phyloP scores from a whole-genome alignment of 2,329 filamentous ascomycete species.

The Xylariales sp. region DNA sequence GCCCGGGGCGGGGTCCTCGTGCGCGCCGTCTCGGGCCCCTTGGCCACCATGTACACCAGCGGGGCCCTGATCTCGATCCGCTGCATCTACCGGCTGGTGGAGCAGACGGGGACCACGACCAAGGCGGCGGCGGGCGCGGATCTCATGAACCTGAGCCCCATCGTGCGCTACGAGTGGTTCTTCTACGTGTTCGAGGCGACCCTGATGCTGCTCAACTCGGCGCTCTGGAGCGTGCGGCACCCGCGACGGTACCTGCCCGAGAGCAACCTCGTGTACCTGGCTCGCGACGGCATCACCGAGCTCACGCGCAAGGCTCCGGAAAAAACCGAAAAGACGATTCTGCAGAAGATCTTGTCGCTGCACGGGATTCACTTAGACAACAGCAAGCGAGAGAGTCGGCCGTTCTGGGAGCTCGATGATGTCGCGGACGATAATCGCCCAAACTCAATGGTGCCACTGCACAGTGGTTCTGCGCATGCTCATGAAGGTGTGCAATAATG shows the following conservation, averaged over 20 bases:
- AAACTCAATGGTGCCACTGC: too few relatives aligned
- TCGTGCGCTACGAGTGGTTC: conserved; percentile 39
- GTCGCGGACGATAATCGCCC: too few relatives aligned
- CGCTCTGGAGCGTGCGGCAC: conserved; percentile 36
- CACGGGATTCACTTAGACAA: too few relatives aligned
- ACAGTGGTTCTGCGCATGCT: too few relatives aligned
- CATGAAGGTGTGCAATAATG: too few relatives aligned
- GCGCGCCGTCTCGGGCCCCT: conserved; percentile 13
- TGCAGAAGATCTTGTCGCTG: too few relatives aligned
- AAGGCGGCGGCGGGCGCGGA: conserved; percentile 28
- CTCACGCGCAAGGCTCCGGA: conserved; percentile 10
- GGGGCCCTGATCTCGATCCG: conserved; percentile 39
- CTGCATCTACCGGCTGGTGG: conserved; percentile 45
- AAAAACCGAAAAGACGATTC: too few relatives aligned
- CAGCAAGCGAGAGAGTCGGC: too few relatives aligned
- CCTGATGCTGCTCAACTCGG: conserved; percentile 38
- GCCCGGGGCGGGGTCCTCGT: conserved; percentile 10
- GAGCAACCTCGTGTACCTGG: conserved; percentile 32
- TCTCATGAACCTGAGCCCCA: conserved; percentile 23
- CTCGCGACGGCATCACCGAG: conserved; percentile 28
- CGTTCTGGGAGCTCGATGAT: too few relatives aligned
- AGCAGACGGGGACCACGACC: conserved; percentile 32
- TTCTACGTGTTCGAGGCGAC: conserved; percentile 42
- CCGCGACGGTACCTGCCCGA: conserved; percentile 36
- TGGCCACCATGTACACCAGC: conserved; percentile 38